Percentiles rank a stretch among this genome's conserved stretches.
Conservation (phyloP, 139 green algal species). For the Microglena sp. region DNA sequence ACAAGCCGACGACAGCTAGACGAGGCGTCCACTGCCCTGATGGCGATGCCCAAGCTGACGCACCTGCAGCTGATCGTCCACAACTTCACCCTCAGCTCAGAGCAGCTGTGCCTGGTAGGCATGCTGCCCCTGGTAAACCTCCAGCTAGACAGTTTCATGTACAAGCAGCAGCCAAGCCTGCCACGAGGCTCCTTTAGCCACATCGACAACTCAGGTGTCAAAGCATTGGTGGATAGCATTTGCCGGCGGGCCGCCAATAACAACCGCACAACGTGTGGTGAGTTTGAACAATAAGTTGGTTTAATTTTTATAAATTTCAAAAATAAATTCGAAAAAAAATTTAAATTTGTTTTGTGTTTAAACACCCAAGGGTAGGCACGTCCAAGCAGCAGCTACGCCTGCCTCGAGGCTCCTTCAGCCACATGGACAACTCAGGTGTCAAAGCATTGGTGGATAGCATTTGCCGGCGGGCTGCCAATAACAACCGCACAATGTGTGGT, state of each 20-base stretch:
- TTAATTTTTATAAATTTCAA: neutral
- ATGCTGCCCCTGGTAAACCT: constrained; percentile 48
- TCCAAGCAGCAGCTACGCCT: neutral
- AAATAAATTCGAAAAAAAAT: too few species aligned
- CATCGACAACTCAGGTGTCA: constrained; percentile 57
- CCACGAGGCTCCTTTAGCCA: constrained; percentile 46
- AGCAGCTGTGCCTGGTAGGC: constrained; percentile 39
- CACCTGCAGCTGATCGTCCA: constrained; percentile 42
- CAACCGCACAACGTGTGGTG: too few species aligned
- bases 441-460: constrained; percentile 53
- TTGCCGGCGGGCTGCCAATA: too few species aligned
- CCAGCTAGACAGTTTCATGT: constrained; percentile 44
- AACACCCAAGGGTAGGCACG: neutral
- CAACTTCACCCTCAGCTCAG: constrained; percentile 38
- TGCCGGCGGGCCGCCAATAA: too few species aligned
- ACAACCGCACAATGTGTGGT: too few species aligned
- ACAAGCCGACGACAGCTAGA: constrained; percentile 22
- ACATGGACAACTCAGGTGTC: constrained; percentile 54
- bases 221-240: constrained; percentile 55
- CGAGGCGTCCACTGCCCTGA: constrained; percentile 27
- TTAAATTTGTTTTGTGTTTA: too few species aligned
- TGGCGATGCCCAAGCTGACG: constrained; percentile 11
- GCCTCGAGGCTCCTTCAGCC: constrained; percentile 29
- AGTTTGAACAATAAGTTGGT: neutral
- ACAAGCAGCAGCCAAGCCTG: constrained; percentile 51